These are phyloP conservation scores for Acer yangbiense DNA, from an alignment of 345 rosid genomes.

Conservation along the genomic window DNA sequence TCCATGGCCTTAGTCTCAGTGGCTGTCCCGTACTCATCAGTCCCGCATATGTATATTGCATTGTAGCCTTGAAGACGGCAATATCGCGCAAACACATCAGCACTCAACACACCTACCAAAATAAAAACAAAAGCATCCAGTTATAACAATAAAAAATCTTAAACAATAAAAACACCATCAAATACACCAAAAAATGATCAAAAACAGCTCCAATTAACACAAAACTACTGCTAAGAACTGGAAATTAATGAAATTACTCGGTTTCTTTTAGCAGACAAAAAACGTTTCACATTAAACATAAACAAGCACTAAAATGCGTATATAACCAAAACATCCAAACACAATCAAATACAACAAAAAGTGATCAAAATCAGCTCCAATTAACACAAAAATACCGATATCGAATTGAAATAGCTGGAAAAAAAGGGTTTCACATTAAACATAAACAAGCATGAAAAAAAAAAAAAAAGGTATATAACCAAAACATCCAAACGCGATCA, in stretches of 20 bases:
- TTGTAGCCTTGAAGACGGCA: slow-evolving; percentile 91
- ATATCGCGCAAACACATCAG: slow-evolving; percentile 90
- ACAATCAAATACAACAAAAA: not conserved
- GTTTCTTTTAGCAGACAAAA: not conserved
- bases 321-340: not conserved
- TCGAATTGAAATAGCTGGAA: too few species aligned
- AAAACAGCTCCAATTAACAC: not conserved
- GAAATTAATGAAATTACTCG: too few species aligned
- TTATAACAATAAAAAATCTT: not conserved
- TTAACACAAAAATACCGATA: not conserved
- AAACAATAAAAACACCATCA: not conserved
- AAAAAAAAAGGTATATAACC: not conserved
- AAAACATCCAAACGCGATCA: not conserved
- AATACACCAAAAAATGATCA: not conserved
- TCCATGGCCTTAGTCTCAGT: slow-evolving; percentile 97
- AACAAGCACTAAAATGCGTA: not conserved
- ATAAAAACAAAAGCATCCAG: not conserved
- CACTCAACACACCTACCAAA: slow-evolving; percentile 73
- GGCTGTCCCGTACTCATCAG: slow-evolving; percentile 96
- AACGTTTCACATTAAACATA: too few species aligned
- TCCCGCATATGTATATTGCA: slow-evolving; percentile 79
- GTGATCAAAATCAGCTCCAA: not conserved
- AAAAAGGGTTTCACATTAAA: not conserved
- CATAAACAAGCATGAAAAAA: not conserved
- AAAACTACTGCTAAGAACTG: too few species aligned